Conservation (phyloP, 2,329 filamentous ascomycete species). For the Magnaporthiopsis poae region DNA sequence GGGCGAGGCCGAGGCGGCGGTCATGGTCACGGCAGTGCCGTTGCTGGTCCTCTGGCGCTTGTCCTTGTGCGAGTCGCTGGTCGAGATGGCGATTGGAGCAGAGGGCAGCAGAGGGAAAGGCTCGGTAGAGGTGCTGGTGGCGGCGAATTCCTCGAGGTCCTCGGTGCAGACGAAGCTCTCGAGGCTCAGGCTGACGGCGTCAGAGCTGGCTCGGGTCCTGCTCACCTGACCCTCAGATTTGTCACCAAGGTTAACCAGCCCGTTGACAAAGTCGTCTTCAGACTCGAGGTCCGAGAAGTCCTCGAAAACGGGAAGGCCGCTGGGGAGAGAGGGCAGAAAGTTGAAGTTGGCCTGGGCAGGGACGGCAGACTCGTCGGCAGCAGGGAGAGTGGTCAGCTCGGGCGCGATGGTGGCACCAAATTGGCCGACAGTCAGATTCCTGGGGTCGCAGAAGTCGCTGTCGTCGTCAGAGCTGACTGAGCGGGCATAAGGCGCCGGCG, state of each 20-base stretch:
- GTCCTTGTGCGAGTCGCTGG: constrained; percentile 39
- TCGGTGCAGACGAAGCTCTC: constrained; percentile 68
- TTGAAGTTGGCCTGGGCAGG: constrained; percentile 33
- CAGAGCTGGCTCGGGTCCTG: constrained; percentile 60
- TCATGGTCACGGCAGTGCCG: constrained; percentile 31
- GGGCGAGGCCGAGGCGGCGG: constrained; percentile 23
- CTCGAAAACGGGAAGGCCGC: constrained; percentile 65
- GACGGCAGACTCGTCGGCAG: constrained; percentile 42
- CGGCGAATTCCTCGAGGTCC: constrained; percentile 60
- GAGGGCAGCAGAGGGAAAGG: constrained; percentile 56
- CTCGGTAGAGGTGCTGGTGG: constrained; percentile 44
- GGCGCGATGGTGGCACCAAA: constrained; percentile 39
- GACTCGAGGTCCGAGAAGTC: constrained; percentile 83
- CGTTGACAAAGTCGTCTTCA: constrained; percentile 74
- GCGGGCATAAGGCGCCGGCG: constrained; percentile 67
- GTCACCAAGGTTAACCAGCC: constrained; percentile 57
- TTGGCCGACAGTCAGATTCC: constrained; percentile 68
- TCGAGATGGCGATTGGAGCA: constrained; percentile 46
- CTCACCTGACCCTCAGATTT: constrained; percentile 39
- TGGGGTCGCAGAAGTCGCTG: constrained; percentile 75
- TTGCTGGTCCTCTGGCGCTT: constrained; percentile 48
- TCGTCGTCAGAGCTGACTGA: constrained; percentile 63
- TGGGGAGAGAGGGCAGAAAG: constrained; percentile 39
- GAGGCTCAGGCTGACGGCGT: constrained; percentile 58
- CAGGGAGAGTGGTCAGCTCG: constrained; percentile 57